These are phyloP conservation scores for Apiotrichum mycotoxinovorans DNA, from an alignment of 1,284 basidiomycete genomes.

Conservation along the genomic window DNA sequence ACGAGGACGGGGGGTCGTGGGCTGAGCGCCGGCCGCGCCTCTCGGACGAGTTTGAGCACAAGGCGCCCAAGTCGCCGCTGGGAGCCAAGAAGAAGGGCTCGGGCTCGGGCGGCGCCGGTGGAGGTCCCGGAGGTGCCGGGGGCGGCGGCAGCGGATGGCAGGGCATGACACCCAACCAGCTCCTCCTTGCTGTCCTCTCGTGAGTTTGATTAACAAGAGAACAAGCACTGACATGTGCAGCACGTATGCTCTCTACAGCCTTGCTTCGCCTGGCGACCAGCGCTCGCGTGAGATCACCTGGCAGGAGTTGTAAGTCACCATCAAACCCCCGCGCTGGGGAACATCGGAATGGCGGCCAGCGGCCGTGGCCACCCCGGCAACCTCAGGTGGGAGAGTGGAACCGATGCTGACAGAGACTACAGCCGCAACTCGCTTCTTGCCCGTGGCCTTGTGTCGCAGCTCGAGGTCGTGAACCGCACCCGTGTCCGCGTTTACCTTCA, in stretches of 20 bases:
- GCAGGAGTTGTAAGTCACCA: slow-evolving; percentile 73
- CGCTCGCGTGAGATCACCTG: slow-evolving; percentile 84
- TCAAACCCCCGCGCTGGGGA: not conserved
- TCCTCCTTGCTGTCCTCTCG: slow-evolving; percentile 39
- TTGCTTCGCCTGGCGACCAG: slow-evolving; percentile 36
- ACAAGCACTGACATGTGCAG: slow-evolving; percentile 16
- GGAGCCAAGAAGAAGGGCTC: slow-evolving; percentile 15
- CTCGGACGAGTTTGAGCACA: slow-evolving; percentile 32
- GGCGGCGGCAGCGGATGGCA: slow-evolving; percentile 28
- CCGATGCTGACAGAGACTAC: slow-evolving; percentile 5
- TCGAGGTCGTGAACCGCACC: slow-evolving; percentile 87
- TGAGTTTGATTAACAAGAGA: slow-evolving; percentile 15
- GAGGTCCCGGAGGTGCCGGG: slow-evolving; percentile 34
- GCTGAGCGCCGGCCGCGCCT: slow-evolving; percentile 37
- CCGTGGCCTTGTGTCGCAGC: slow-evolving; percentile 91
- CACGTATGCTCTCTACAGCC: slow-evolving; percentile 42
- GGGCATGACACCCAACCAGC: slow-evolving; percentile 46
- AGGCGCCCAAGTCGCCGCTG: slow-evolving; percentile 9
- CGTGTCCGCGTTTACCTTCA: slow-evolving; percentile 60
- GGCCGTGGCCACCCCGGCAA: no score
- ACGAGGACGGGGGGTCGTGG: slow-evolving; percentile 27
- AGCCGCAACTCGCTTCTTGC: slow-evolving; percentile 86
- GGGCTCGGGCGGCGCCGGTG: slow-evolving; percentile 28
- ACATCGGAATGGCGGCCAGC: not conserved
- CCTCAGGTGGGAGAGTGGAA: no score